These are phyloP conservation scores for Venturia effusa DNA, from an alignment of 2,329 filamentous ascomycete genomes.

Conservation along the genomic window DNA sequence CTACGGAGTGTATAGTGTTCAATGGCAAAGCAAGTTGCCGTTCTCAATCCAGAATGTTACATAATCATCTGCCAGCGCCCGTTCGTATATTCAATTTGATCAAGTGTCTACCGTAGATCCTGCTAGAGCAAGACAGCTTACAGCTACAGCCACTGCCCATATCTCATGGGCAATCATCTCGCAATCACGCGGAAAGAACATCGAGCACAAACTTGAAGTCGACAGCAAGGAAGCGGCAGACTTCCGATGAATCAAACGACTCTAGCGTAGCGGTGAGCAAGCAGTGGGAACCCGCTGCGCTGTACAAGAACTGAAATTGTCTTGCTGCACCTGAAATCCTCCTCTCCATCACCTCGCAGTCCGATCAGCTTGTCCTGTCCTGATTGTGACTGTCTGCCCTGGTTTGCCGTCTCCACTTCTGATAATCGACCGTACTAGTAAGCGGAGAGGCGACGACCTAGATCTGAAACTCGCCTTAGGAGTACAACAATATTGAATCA, in stretches of 20 bases:
- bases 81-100: too few species aligned
- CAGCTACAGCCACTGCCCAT: too few species aligned
- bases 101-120: too few species aligned
- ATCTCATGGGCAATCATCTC: too few species aligned
- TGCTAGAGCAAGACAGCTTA: too few species aligned
- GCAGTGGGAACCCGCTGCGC: background rate
- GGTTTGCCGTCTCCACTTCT: conserved; percentile 1
- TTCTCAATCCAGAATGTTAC: background rate
- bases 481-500: background rate
- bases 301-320: background rate
- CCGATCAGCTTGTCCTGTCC: background rate
- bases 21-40: too few species aligned
- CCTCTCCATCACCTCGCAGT: background rate
- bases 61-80: too few species aligned
- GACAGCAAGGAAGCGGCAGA: background rate
- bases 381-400: background rate
- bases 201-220: too few species aligned
- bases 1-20: too few species aligned
- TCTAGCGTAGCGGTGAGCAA: background rate
- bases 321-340: background rate
- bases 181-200: too few species aligned
- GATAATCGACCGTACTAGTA: background rate
- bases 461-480: background rate
- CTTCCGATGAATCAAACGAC: background rate
- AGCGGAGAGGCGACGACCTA: background rate